Conservation (phyloP, 2,329 filamentous ascomycete genomes). For the Talaromyces islandicus region DNA sequence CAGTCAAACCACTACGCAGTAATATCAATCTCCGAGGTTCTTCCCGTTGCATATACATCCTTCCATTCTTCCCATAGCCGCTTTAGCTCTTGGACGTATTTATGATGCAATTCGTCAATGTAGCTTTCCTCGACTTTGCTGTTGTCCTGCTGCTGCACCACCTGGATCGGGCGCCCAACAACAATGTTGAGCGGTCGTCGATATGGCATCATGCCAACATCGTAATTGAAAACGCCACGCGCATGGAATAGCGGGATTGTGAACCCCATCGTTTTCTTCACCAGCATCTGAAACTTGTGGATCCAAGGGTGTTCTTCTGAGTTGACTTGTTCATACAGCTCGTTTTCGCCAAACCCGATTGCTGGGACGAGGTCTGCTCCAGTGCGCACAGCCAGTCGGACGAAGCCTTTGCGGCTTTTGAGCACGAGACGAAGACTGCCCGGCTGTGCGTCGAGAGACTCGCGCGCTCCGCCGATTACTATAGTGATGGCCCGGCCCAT, state of each 20-base stretch:
- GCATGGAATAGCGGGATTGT: slow-evolving; percentile 88
- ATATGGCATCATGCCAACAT: slow-evolving; percentile 94
- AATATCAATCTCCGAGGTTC: slow-evolving; percentile 40
- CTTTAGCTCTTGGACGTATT: slow-evolving; percentile 62
- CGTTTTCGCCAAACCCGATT: slow-evolving; percentile 89
- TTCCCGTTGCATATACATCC: slow-evolving; percentile 39
- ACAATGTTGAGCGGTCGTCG: slow-evolving; percentile 82
- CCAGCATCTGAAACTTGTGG: slow-evolving; percentile 72
- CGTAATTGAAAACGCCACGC: slow-evolving; percentile 92
- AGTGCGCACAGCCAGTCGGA: slow-evolving; percentile 85
- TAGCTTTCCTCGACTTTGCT: slow-evolving; percentile 65
- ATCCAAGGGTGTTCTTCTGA: slow-evolving; percentile 71
- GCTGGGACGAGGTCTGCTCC: slow-evolving; percentile 94
- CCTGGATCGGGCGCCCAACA: slow-evolving; percentile 72
- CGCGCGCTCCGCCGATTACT: slow-evolving; percentile 84
- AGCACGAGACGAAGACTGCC: slow-evolving; percentile 71
- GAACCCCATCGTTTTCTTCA: slow-evolving; percentile 84
- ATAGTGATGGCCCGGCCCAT: slow-evolving; percentile 97
- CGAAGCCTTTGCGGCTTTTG: slow-evolving; percentile 79
- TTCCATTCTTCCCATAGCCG: slow-evolving; percentile 43
- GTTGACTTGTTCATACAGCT: slow-evolving; percentile 85
- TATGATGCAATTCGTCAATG: slow-evolving; percentile 70
- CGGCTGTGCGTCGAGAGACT: slow-evolving; percentile 84
- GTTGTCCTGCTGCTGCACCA: slow-evolving; percentile 51
- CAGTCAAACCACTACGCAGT: slow-evolving; percentile 24